phyloP scores from a whole-genome alignment of 805 yeast species.

The Monosporozyma aquatica region DNA sequence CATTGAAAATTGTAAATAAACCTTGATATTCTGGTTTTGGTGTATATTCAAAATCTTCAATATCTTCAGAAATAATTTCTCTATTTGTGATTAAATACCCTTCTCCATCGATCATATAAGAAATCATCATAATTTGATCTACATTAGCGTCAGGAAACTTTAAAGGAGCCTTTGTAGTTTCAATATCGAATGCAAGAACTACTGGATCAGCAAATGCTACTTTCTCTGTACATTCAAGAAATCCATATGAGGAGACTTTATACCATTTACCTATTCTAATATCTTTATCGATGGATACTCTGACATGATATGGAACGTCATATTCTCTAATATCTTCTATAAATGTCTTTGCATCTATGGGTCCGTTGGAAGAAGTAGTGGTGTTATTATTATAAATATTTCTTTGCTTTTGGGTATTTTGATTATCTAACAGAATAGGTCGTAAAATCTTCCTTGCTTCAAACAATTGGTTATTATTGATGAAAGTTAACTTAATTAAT shows the following conservation, averaged over 20 bases:
- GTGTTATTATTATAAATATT: slow-evolving; percentile 44
- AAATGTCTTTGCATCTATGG: slow-evolving; percentile 41
- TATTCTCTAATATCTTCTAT: slow-evolving; percentile 83
- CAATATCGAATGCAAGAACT: slow-evolving; percentile 92
- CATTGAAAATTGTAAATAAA: slow-evolving; percentile 79
- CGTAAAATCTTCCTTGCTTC: slow-evolving; percentile 61
- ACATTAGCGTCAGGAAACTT: slow-evolving; percentile 88
- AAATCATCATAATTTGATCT: slow-evolving; percentile 97
- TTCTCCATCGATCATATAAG: slow-evolving; percentile 97
- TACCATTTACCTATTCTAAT: slow-evolving; percentile 96
- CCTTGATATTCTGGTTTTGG: slow-evolving; percentile 97
- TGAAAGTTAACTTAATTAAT: slow-evolving; percentile 60
- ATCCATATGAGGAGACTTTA: slow-evolving; percentile 55
- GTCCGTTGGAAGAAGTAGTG: slow-evolving; percentile 36
- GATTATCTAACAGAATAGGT: slow-evolving; percentile 66
- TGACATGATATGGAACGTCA: slow-evolving; percentile 93
- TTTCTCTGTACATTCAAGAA: slow-evolving; percentile 49
- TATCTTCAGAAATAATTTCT: slow-evolving; percentile 88
- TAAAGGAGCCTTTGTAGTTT: slow-evolving; percentile 91
- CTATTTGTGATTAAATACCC: slow-evolving; percentile 91
- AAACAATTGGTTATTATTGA: slow-evolving; percentile 62
- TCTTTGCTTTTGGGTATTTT: slow-evolving; percentile 48
- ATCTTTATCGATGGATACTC: slow-evolving; percentile 87
- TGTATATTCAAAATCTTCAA: slow-evolving; percentile 93
- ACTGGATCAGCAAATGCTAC: slow-evolving; percentile 97